phyloP scores from a whole-genome alignment of 2,329 filamentous ascomycete species.

The Trichothecium roseum region DNA sequence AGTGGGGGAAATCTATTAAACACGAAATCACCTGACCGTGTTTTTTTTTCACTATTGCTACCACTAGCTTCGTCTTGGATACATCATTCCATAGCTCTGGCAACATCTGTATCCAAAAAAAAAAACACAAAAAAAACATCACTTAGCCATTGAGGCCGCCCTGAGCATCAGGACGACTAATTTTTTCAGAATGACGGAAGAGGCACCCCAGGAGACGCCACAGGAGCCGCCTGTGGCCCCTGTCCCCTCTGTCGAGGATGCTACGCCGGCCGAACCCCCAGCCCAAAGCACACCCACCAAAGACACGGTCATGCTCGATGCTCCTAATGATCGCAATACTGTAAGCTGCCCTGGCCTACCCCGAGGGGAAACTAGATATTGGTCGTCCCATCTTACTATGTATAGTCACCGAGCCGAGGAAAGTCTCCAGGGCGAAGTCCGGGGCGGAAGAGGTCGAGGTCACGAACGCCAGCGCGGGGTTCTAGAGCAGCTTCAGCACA shows the following conservation, averaged over 20 bases:
- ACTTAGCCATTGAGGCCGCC: too few relatives aligned
- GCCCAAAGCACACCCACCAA: conserved; percentile 13
- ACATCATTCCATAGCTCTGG: too few relatives aligned
- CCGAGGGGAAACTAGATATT: background rate
- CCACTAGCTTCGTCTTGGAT: background rate
- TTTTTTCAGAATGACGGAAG: conserved; percentile 3
- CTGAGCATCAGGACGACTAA: too few relatives aligned
- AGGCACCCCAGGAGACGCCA: background rate
- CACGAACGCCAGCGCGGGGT: conserved; percentile 36
- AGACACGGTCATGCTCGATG: conserved; percentile 35
- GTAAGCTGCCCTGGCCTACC: conserved; percentile 15
- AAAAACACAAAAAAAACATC: background rate
- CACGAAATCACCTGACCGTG: conserved; percentile 29
- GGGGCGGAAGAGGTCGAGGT: too few relatives aligned
- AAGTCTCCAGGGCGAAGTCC: conserved; percentile 21
- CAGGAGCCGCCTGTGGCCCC: conserved; percentile 1
- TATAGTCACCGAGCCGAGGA: conserved; percentile 6
- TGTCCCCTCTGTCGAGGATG: conserved; percentile 2
- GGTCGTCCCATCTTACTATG: too few relatives aligned
- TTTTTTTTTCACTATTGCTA: conserved; percentile 3
- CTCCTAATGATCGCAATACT: conserved; percentile 26
- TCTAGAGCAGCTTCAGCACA: conserved; percentile 48
- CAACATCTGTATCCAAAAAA: too few relatives aligned
- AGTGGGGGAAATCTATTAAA: conserved; percentile 7
- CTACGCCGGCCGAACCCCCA: conserved; percentile 1